Evolutionary conservation across 768 basidiomycete species (phyloP).

Genomic region (Tricholoma matsutake): DNA sequence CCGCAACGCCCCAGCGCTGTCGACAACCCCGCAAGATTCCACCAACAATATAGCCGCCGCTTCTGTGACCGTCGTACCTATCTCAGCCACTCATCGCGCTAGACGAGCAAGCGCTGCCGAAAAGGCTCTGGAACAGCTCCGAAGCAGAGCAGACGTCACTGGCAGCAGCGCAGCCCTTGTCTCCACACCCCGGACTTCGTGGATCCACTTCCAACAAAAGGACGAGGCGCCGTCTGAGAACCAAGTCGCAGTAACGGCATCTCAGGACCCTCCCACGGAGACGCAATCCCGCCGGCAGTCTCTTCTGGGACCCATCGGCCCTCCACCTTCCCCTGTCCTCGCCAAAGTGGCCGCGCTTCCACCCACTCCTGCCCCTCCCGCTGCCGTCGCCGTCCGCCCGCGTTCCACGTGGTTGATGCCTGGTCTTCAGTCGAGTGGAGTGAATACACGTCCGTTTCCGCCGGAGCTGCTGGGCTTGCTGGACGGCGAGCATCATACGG

Average conservation of each 20-base stretch:
- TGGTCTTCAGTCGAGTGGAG: slow-evolving; percentile 17
- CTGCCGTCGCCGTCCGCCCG: slow-evolving; percentile 9
- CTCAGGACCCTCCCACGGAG: slow-evolving; percentile 19
- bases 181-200: slow-evolving; percentile 42
- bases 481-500: slow-evolving; percentile 89
- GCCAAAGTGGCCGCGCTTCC: slow-evolving; percentile 29
- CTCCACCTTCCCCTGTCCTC: slow-evolving; percentile 55
- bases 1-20: slow-evolving; percentile 11
- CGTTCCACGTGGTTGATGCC: slow-evolving; percentile 13
- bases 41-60: slow-evolving; percentile 9
- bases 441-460: slow-evolving; percentile 40
- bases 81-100: slow-evolving; percentile 36
- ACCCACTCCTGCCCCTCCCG: slow-evolving; percentile 4
- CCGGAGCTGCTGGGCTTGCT: slow-evolving; percentile 56
- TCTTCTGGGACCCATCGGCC: slow-evolving; percentile 39
- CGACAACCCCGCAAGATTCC: slow-evolving; percentile 9
- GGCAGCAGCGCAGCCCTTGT: slow-evolving; percentile 20
- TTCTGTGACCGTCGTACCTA: slow-evolving; percentile 15
- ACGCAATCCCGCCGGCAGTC: slow-evolving; percentile 40
- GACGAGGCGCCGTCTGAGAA: slow-evolving; percentile 20
- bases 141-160: slow-evolving; percentile 41
- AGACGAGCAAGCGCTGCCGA: slow-evolving; percentile 67
- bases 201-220: slow-evolving; percentile 41
- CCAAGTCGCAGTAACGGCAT: slow-evolving; percentile 9
- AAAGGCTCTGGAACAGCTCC: slow-evolving; percentile 62